Evolutionary conservation across 371 early-diverging fungal species (phyloP).

Genomic region (Syncephalastrum racemosum): DNA sequence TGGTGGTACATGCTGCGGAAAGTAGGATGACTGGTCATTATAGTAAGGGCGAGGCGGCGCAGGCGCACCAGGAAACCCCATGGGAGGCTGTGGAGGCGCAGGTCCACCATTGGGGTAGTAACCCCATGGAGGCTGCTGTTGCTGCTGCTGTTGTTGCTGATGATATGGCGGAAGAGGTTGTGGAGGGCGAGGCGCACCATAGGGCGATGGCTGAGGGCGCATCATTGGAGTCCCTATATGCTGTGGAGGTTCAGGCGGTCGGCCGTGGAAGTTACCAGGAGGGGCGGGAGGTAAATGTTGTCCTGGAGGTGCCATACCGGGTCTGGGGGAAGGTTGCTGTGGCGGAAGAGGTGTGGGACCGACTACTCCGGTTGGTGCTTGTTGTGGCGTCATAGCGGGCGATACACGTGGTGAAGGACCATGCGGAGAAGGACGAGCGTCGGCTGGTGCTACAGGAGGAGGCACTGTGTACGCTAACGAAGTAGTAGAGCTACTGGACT

Average conservation of each 20-base stretch:
- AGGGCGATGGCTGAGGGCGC: too few species aligned
- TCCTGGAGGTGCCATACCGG: not conserved
- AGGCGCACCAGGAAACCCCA: not conserved
- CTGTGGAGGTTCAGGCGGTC: constrained; percentile 10
- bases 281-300: constrained; percentile 1
- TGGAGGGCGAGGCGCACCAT: too few species aligned
- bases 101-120: not conserved
- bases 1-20: too few species aligned
- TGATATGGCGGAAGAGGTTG: constrained; percentile 5
- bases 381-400: too few species aligned
- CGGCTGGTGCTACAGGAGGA: too few species aligned
- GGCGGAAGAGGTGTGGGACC: constrained; percentile 6
- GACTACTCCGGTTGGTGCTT: not conserved
- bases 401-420: too few species aligned
- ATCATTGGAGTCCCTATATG: constrained; percentile 1
- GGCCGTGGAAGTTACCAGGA: constrained; percentile 2
- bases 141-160: constrained; percentile 4
- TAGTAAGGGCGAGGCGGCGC: not conserved
- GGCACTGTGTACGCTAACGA: too few species aligned
- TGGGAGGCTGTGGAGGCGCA: not conserved
- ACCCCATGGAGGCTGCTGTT: constrained; percentile 1
- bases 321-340: not conserved
- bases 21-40: too few species aligned
- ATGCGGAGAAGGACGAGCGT: too few species aligned
- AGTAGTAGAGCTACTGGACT: too few species aligned